These are phyloP conservation scores for Arthroderma uncinatum DNA, from an alignment of 2,329 filamentous ascomycete genomes.

Conservation along the genomic window DNA sequence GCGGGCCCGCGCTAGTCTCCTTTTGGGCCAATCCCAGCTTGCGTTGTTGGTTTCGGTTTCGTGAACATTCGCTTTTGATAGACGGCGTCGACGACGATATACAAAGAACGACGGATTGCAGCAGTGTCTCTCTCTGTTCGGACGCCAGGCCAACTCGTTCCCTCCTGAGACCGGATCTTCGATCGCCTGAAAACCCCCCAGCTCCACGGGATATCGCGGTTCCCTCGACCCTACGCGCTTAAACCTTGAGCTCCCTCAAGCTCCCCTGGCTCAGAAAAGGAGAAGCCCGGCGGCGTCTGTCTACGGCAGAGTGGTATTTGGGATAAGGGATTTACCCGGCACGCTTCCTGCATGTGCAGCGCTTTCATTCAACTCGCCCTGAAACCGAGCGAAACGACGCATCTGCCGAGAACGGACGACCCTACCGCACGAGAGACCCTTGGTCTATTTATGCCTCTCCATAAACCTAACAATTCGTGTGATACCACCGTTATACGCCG, in stretches of 20 bases:
- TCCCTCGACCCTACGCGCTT: neutral
- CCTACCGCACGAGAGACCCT: neutral
- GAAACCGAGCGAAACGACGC: neutral
- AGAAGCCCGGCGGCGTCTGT: neutral
- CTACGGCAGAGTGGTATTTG: neutral
- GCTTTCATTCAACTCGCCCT: neutral
- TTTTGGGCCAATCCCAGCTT: slow-evolving; percentile 10
- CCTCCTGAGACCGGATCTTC: neutral
- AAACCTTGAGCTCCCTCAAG: neutral
- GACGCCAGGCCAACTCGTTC: neutral
- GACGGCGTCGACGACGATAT: neutral
- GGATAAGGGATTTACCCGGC: neutral
- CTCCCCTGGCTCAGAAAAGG: neutral
- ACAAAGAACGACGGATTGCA: neutral
- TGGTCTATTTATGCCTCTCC: neutral
- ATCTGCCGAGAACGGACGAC: neutral
- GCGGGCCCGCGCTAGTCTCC: slow-evolving; percentile 13
- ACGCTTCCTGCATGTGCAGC: neutral
- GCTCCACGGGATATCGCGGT: neutral
- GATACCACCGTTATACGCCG: neutral
- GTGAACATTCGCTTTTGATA: neutral
- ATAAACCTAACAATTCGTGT: neutral
- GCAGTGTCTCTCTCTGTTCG: neutral
- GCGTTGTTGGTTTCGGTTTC: neutral
- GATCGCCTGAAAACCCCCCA: neutral